phyloP scores from a whole-genome alignment of 306 rosid genomes.

The Alnus glutinosa region DNA sequence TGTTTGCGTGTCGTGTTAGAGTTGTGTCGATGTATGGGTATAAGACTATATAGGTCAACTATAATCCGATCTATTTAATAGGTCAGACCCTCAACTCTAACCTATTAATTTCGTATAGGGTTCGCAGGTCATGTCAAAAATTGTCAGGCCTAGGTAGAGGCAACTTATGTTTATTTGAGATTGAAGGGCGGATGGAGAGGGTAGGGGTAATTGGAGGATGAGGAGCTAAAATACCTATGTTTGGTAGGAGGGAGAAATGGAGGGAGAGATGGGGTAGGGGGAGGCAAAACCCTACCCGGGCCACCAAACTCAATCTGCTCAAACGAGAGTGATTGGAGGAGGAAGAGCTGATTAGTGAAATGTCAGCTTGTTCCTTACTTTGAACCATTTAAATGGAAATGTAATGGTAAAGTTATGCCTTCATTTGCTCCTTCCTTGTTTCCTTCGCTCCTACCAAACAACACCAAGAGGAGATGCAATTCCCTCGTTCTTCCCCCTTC shows the following conservation, averaged over 20 bases:
- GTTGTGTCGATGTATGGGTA: too few species aligned
- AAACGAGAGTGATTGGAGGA: not conserved
- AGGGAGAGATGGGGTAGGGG: not conserved
- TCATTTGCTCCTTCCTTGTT: not conserved
- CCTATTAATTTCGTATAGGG: too few species aligned
- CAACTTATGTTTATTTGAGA: not conserved
- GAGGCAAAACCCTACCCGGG: not conserved
- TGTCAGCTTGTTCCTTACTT: not conserved
- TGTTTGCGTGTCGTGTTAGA: too few species aligned
- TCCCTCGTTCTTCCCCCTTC: not conserved
- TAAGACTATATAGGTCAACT: too few species aligned
- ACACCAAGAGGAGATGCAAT: not conserved
- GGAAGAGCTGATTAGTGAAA: not conserved
- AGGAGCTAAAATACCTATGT: not conserved
- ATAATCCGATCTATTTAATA: too few species aligned
- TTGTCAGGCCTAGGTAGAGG: not conserved
- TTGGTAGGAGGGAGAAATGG: not conserved
- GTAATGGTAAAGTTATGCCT: not conserved
- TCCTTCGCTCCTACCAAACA: not conserved
- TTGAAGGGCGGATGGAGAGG: not conserved
- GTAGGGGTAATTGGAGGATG: not conserved
- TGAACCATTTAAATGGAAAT: not conserved
- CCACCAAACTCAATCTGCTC: not conserved
- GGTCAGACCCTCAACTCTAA: too few species aligned
- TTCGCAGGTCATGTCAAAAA: too few species aligned